Conservation (phyloP, 495 filamentous ascomycete genomes). For the Penicillium robsamsonii region DNA sequence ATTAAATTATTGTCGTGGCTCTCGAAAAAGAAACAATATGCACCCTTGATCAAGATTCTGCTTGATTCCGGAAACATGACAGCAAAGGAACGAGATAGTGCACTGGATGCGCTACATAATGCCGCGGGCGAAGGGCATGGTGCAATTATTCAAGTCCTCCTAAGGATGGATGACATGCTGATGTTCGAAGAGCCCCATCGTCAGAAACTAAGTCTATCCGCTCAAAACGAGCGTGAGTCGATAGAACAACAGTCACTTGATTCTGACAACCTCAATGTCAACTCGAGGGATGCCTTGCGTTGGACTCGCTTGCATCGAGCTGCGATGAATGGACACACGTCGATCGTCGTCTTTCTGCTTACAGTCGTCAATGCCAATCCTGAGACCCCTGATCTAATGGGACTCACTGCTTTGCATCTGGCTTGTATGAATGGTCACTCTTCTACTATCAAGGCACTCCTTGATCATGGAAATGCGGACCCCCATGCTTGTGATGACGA, state of each 20-base stretch:
- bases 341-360: not conserved
- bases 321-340: not conserved
- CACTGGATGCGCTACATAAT: not conserved
- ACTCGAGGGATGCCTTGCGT: not conserved
- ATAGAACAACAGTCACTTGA: not conserved
- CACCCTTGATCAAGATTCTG: not conserved
- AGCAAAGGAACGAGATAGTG: not conserved
- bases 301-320: not conserved
- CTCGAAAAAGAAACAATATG: not conserved
- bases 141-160: not conserved
- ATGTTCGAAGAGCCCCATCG: not conserved
- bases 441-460: not conserved
- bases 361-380: not conserved
- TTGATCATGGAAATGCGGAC: not conserved
- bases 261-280: not conserved
- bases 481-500: not conserved
- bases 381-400: not conserved
- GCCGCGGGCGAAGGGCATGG: not conserved
- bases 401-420: not conserved
- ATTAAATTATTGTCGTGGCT: not conserved
- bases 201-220: not conserved
- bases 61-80: not conserved
- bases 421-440: not conserved
- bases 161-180: not conserved
- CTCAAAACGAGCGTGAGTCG: not conserved